Base-by-base conservation (phyloP, 2,329 filamentous ascomycete genomes). In the Paracamarosporium sp. region DNA sequence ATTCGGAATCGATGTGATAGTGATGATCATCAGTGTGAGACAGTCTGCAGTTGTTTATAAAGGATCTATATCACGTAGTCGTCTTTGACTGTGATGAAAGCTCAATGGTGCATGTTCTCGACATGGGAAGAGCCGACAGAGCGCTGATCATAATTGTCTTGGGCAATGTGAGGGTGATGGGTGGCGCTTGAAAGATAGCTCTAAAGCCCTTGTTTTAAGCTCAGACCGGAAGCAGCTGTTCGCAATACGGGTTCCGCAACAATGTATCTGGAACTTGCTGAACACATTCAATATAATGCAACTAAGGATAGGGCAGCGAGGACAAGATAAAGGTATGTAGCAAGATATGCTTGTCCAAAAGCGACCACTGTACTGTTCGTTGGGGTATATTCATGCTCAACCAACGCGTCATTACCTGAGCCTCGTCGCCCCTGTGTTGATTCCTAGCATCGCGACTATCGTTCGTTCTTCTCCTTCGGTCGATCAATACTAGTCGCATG, bases 351-450 rank as follows among this genome's bases (percentile, higher is more conserved):
- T 8, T 47, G 28, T 47, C 44, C 5, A 35, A 50, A 28, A 50
- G 6, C n/a, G 33, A 28, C 20, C 25, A 43, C 33, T 17, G 15
- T 41, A 43, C 33, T 17, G 15, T 41, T 41, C 48, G 43, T 51
- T 43, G 48, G 48, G n/a, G 48, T 51, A 51, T 51, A 51, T 24
- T 31, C 24, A 38, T 25, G 27, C 48, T 51, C 36, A 31, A 27
- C 25, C 25, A 36, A 25, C 36, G 36, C 17, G 27, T 41, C 48
- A 12, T 9, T 25, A 31, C 24, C 28, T 17, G 36, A 17, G 24
- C 25, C n/a, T 51, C 22, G 8, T 36, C 48, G 15, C 48, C 17
- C 27, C 20, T 22, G n/a, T 24, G 36, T 17, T 17, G 25, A 51
- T 13, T 36, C 35, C 25, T 24, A 43, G 33, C 24, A 27, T 7